Conservation (phyloP, 2,329 filamentous ascomycete species). For the Cladosporium sp. region DNA sequence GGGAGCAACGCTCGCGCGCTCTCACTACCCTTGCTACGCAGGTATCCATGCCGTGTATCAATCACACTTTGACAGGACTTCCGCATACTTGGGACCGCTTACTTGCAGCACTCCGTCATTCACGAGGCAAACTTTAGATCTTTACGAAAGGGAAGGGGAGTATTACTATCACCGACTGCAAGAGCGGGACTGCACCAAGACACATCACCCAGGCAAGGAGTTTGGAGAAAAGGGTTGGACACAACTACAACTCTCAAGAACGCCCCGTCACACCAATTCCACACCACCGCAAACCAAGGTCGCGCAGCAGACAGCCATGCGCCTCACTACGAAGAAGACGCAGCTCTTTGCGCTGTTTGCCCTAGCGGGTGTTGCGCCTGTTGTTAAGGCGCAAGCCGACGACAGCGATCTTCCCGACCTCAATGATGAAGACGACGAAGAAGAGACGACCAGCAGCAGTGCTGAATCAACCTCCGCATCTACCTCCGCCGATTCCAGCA, state of each 20-base stretch:
- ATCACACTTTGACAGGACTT: no score
- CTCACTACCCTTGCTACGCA: no score
- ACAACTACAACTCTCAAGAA: background rate
- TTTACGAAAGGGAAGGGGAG: background rate
- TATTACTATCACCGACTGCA: background rate
- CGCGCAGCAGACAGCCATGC: conserved; percentile 1
- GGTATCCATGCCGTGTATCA: no score
- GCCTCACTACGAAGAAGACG: background rate
- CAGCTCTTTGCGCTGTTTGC: conserved; percentile 20
- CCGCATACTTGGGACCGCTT: no score
- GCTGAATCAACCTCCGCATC: conserved; percentile 19
- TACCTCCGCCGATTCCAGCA: conserved; percentile 17
- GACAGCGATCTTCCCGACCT: conserved; percentile 25
- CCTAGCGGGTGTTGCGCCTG: conserved; percentile 18
- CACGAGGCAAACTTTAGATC: background rate
- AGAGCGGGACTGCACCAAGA: background rate
- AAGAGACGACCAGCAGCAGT: conserved; percentile 17
- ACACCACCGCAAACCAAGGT: background rate
- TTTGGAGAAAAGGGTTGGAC: conserved; percentile 6
- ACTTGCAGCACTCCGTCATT: background rate
- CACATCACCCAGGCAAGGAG: background rate
- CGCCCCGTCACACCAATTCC: background rate
- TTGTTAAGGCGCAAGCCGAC: conserved; percentile 23
- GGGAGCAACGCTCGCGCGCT: no score
- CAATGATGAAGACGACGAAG: conserved; percentile 19